phyloP scores from a whole-genome alignment of 2,329 filamentous ascomycete species.

The Ascosphaera apis region DNA sequence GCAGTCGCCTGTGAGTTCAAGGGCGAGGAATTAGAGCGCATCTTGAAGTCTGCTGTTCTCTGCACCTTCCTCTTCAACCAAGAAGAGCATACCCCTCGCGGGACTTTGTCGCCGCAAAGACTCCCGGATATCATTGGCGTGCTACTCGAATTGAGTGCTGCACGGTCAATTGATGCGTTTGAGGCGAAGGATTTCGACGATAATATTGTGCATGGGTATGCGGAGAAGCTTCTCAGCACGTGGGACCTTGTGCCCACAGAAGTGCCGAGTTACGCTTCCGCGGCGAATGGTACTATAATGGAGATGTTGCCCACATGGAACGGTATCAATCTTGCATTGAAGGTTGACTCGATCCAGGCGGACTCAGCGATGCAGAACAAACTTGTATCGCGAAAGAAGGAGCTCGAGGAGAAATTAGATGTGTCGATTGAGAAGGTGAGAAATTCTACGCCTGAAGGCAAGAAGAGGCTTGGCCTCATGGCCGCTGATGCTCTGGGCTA shows the following conservation, averaged over 20 bases:
- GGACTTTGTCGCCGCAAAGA: slow-evolving; percentile 14
- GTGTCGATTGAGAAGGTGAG: slow-evolving; percentile 10
- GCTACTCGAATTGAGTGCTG: slow-evolving; percentile 22
- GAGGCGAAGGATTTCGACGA: slow-evolving; percentile 19
- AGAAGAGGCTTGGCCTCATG: neutral
- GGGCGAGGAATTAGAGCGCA: slow-evolving; percentile 11
- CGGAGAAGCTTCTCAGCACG: slow-evolving; percentile 14
- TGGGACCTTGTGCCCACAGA: slow-evolving; percentile 12
- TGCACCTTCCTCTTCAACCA: slow-evolving; percentile 15
- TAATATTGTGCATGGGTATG: slow-evolving; percentile 18
- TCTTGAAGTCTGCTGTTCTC: slow-evolving; percentile 14
- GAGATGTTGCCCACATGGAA: slow-evolving; percentile 17
- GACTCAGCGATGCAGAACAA: slow-evolving; percentile 9
- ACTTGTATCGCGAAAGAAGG: slow-evolving; percentile 9
- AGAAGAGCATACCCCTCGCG: slow-evolving; percentile 11
- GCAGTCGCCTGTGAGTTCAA: slow-evolving; percentile 14
- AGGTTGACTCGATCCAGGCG: slow-evolving; percentile 12
- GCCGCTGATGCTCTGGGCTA: no score
- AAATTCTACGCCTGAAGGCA: neutral
- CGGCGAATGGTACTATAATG: slow-evolving; percentile 10
- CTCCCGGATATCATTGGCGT: slow-evolving; percentile 20
- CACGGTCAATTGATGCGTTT: slow-evolving; percentile 16
- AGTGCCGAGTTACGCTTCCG: slow-evolving; percentile 8
- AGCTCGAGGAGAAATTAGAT: slow-evolving; percentile 33
- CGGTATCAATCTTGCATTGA: slow-evolving; percentile 18